phyloP scores from a whole-genome alignment of 2,329 filamentous ascomycete genomes.

The Penicillium expansum region DNA sequence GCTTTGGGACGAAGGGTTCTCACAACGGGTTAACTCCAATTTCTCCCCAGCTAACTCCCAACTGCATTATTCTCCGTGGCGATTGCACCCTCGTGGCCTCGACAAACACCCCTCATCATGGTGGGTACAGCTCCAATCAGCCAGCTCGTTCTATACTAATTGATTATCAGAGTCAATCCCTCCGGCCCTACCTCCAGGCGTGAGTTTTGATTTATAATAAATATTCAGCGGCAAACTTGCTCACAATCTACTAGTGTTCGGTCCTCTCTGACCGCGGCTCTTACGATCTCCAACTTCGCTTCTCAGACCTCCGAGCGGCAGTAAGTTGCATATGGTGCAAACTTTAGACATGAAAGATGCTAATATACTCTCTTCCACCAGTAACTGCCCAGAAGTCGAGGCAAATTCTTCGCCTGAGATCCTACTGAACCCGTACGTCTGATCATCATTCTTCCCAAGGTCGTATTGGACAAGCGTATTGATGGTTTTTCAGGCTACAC shows the following conservation, averaged over 20 bases:
- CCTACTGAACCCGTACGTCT: constrained; percentile 69
- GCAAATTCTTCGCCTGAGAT: constrained; percentile 78
- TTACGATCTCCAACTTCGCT: constrained; percentile 94
- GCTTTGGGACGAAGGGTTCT: not conserved
- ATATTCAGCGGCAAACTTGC: constrained; percentile 58
- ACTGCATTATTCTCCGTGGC: not conserved
- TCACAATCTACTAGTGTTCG: constrained; percentile 94
- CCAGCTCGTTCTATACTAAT: not conserved
- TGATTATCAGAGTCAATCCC: constrained; percentile 19
- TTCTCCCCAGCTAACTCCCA: not conserved
- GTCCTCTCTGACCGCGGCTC: constrained; percentile 86
- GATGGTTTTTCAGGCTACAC: constrained; percentile 50
- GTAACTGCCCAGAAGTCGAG: constrained; percentile 98
- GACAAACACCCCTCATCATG: constrained; percentile 23
- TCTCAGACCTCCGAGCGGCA: constrained; percentile 90
- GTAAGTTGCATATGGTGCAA: not conserved
- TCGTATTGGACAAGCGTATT: constrained; percentile 2
- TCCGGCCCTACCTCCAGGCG: constrained; percentile 45
- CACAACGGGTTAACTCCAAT: not conserved
- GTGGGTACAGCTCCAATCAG: constrained; percentile 22
- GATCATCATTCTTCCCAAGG: not conserved
- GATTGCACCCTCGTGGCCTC: not conserved
- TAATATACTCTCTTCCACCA: not conserved
- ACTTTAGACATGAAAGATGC: not conserved
- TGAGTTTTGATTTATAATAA: constrained; percentile 60